phyloP scores from a whole-genome alignment of 805 yeast genomes.

The Myxozyma vanderwaltii region DNA sequence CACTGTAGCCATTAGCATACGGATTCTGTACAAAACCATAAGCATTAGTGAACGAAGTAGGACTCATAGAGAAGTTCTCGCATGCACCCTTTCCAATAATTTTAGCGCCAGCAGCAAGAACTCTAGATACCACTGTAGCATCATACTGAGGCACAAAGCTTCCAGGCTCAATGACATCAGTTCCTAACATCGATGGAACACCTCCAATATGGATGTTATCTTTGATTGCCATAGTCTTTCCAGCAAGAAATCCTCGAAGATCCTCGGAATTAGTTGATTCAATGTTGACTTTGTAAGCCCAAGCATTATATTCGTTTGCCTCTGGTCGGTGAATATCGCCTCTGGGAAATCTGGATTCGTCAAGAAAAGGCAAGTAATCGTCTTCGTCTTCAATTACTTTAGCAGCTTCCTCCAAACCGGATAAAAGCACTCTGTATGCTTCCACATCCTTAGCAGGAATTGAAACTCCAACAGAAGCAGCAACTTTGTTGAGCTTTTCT shows the following conservation, averaged over 20 bases:
- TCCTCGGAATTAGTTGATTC: slow-evolving; percentile 35
- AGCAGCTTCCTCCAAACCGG: slow-evolving; percentile 29
- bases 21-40: slow-evolving; percentile 53
- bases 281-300: slow-evolving; percentile 42
- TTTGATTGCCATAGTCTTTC: slow-evolving; percentile 42
- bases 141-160: slow-evolving; percentile 44
- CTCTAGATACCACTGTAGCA: slow-evolving; percentile 46
- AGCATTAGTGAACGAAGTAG: slow-evolving; percentile 44
- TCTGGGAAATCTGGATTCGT: slow-evolving; percentile 43
- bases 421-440: slow-evolving; percentile 25
- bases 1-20: slow-evolving; percentile 41
- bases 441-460: slow-evolving; percentile 24
- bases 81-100: slow-evolving; percentile 45
- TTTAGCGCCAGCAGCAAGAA: slow-evolving; percentile 44
- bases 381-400: slow-evolving; percentile 20
- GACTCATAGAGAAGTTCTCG: slow-evolving; percentile 45
- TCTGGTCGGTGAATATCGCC: slow-evolving; percentile 38
- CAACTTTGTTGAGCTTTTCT: slow-evolving; percentile 18
- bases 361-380: slow-evolving; percentile 42
- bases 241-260: slow-evolving; percentile 38
- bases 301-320: slow-evolving; percentile 41
- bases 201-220: slow-evolving; percentile 45
- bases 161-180: slow-evolving; percentile 39
- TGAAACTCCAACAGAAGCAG: slow-evolving; percentile 11
- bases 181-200: slow-evolving; percentile 46